Conservation (phyloP, 176 grass and related monocot genomes). For the Rhynchospora tenuis region DNA sequence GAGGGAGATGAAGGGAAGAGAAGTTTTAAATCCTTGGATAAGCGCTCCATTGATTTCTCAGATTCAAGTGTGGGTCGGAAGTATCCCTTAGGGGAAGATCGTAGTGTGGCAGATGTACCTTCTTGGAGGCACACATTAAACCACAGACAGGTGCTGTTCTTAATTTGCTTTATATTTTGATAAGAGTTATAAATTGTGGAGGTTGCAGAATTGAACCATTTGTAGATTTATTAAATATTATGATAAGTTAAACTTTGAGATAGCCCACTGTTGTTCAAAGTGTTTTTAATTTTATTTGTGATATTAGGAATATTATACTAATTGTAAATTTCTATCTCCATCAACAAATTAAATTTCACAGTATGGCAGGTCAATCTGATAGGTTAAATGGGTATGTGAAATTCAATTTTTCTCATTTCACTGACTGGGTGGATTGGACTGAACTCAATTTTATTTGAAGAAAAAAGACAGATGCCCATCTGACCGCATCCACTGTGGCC, state of each 20-base stretch:
- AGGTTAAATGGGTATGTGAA: neutral
- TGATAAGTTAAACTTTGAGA: neutral
- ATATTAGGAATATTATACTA: neutral
- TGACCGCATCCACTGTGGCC: neutral
- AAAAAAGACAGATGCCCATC: neutral
- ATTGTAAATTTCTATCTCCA: neutral
- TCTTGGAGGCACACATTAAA: conserved; percentile 67
- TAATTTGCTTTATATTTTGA: conserved; percentile 7
- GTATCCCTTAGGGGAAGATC: conserved; percentile 52
- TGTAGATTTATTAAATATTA: neutral
- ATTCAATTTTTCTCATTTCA: neutral
- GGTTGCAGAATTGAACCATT: neutral
- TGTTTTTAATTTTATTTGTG: neutral
- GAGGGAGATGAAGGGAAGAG: conserved; percentile 70
- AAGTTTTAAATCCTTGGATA: conserved; percentile 54
- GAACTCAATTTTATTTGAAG: neutral
- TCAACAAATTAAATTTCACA: neutral
- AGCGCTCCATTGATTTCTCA: conserved; percentile 35
- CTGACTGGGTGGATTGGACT: neutral
- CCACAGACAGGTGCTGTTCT: conserved; percentile 55
- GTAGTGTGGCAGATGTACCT: conserved; percentile 50
- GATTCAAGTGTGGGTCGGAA: conserved; percentile 39
- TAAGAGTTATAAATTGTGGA: neutral
- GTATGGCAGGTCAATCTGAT: neutral
- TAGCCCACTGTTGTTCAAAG: neutral